phyloP scores from a whole-genome alignment of 2,329 filamentous ascomycete genomes.

The Biscogniauxia marginata region DNA sequence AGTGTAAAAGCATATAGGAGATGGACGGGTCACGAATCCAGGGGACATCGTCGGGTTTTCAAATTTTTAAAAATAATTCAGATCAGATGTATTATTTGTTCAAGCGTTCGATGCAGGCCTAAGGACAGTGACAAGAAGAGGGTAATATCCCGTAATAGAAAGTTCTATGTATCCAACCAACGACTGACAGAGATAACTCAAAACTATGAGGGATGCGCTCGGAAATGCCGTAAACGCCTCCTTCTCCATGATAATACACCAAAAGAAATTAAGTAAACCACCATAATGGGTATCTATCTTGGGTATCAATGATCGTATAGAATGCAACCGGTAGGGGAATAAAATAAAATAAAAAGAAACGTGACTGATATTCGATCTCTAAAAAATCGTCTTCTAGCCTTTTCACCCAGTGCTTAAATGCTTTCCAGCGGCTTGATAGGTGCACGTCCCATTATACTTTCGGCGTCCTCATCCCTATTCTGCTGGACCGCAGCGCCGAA shows the following conservation, averaged over 20 bases:
- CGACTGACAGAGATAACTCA: too few relatives aligned
- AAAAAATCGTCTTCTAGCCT: too few relatives aligned
- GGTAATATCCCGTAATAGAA: too few relatives aligned
- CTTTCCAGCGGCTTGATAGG: constrained; percentile 41
- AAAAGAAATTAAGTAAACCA: neutral
- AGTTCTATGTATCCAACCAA: neutral
- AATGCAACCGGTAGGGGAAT: constrained; percentile 3
- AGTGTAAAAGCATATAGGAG: too few relatives aligned
- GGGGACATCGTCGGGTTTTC: too few relatives aligned
- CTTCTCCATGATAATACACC: neutral
- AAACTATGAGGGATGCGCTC: too few relatives aligned
- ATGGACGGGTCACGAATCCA: too few relatives aligned
- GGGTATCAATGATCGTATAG: constrained; percentile 22
- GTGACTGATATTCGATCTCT: too few relatives aligned
- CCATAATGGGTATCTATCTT: neutral
- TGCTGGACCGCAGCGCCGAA: constrained; percentile 15
- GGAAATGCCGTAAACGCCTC: neutral
- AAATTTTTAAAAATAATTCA: too few relatives aligned
- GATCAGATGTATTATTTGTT: too few relatives aligned
- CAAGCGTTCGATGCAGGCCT: too few relatives aligned
- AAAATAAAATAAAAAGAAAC: neutral
- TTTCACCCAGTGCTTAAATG: constrained; percentile 29
- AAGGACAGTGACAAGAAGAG: too few relatives aligned
- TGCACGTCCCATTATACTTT: constrained; percentile 35
- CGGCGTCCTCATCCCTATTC: constrained; percentile 32